A percentile compares a stretch with the other conserved stretches of the same genome.
These are phyloP conservation scores for Naganishia liquefaciens DNA, from an alignment of 1,284 basidiomycete species.

Conservation along the genomic window DNA sequence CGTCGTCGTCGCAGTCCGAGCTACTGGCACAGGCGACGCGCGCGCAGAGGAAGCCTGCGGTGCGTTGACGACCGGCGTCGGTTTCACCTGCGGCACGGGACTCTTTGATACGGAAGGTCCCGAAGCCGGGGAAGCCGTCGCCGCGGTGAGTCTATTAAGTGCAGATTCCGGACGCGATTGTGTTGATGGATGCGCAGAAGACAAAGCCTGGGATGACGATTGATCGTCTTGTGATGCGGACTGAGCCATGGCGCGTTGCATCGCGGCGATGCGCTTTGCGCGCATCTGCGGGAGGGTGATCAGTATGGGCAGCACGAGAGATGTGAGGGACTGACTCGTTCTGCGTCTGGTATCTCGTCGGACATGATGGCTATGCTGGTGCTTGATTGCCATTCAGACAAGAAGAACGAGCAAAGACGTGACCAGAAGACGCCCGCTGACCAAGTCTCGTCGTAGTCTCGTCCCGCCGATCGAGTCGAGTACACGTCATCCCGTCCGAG, in stretches of 20 bases:
- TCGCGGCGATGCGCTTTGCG: constrained; percentile 77
- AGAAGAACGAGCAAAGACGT: too few relatives aligned
- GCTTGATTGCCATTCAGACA: not conserved
- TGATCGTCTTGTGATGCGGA: too few relatives aligned
- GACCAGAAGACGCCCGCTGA: too few relatives aligned
- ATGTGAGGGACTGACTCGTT: constrained; percentile 40
- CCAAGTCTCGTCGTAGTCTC: not conserved
- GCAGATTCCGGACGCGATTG: constrained; percentile 22
- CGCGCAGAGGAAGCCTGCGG: constrained; percentile 23
- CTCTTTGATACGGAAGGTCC: not conserved
- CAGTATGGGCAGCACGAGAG: not conserved
- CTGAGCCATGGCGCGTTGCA: constrained; percentile 57
- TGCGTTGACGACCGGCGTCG: not conserved
- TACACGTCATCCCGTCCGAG: constrained; percentile 28
- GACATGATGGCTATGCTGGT: not conserved
- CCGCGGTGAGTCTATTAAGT: constrained; percentile 29
- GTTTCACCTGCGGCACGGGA: constrained; percentile 7
- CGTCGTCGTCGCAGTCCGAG: constrained; percentile 38
- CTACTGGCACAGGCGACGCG: constrained; percentile 18
- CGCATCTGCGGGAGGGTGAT: constrained; percentile 65
- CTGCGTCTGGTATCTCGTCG: constrained; percentile 42
- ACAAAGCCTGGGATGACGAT: constrained; percentile 12
- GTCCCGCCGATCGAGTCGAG: constrained; percentile 5
- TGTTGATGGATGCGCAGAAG: constrained; percentile 19
- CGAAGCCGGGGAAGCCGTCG: constrained; percentile 22